Evolutionary conservation across 139 green algal genomes (phyloP).

Genomic region (Picochlorum costavermella): DNA sequence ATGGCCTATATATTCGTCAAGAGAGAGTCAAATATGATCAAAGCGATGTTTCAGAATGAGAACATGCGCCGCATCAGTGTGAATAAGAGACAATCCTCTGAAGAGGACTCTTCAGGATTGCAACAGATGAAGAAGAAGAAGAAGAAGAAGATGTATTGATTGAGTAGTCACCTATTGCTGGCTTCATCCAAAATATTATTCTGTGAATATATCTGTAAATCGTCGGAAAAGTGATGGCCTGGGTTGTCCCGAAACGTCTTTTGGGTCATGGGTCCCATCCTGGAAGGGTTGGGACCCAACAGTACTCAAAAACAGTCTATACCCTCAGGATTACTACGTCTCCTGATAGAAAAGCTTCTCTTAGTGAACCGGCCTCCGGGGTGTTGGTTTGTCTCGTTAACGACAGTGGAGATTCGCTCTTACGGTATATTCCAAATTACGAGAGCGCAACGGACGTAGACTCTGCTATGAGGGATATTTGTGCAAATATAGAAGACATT

Average conservation of each 20-base stretch:
- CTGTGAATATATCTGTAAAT: too few relatives aligned
- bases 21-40: not conserved
- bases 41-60: not conserved
- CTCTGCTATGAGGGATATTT: constrained; percentile 35
- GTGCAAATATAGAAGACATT: constrained; percentile 19
- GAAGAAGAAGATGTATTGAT: too few relatives aligned
- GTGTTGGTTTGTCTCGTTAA: constrained; percentile 56
- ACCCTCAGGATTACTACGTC: constrained; percentile 52
- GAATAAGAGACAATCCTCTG: not conserved
- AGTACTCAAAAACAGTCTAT: constrained; percentile 43
- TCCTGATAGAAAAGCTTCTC: constrained; percentile 25
- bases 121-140: too few relatives aligned
- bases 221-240: not conserved
- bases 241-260: not conserved
- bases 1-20: constrained; percentile 69
- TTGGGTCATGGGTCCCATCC: not conserved
- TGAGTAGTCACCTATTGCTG: too few relatives aligned
- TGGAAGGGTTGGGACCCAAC: not conserved
- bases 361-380: constrained; percentile 35
- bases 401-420: constrained; percentile 27
- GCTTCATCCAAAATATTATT: too few relatives aligned
- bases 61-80: too few relatives aligned
- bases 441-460: constrained; percentile 31
- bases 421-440: constrained; percentile 43
- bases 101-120: too few relatives aligned